These are phyloP conservation scores for Termitomyces bulborhizus DNA, from an alignment of 768 basidiomycete species.

Conservation along the genomic window DNA sequence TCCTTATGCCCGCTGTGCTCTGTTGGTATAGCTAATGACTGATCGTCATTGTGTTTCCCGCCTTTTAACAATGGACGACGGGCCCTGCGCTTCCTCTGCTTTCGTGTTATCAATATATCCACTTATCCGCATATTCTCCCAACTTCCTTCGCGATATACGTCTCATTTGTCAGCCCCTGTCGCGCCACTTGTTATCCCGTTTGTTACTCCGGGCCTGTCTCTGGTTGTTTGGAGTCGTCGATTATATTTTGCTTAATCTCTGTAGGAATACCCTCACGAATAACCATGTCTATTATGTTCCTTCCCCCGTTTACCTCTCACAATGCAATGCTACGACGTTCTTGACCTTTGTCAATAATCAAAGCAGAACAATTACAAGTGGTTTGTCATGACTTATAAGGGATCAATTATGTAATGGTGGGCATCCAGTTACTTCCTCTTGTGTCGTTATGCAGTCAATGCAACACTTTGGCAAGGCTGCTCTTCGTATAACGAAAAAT, in stretches of 20 bases:
- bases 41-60: neutral
- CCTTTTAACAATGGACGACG: constrained; percentile 2
- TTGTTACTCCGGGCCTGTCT: constrained; percentile 7
- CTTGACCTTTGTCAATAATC: neutral
- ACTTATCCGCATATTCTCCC: neutral
- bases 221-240: constrained; percentile 12
- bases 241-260: constrained; percentile 17
- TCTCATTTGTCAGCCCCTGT: neutral
- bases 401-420: constrained; percentile 1
- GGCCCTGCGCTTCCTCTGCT: neutral
- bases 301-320: neutral
- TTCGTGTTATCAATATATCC: constrained; percentile 7
- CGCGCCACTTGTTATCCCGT: neutral
- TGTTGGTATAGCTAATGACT: neutral
- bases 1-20: neutral
- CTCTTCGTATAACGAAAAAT: constrained; percentile 87
- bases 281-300: constrained; percentile 6
- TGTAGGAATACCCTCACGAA: constrained; percentile 16
- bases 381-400: neutral
- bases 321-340: neutral
- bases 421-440: neutral
- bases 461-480: constrained; percentile 80
- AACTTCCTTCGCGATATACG: constrained; percentile 5
- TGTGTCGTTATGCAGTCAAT: constrained; percentile 24
- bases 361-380: neutral